Evolutionary conservation across 2,329 filamentous ascomycete species (phyloP), one percentile per base, ranked within the genome.

Genomic region (Epicoccum nigrum): DNA sequence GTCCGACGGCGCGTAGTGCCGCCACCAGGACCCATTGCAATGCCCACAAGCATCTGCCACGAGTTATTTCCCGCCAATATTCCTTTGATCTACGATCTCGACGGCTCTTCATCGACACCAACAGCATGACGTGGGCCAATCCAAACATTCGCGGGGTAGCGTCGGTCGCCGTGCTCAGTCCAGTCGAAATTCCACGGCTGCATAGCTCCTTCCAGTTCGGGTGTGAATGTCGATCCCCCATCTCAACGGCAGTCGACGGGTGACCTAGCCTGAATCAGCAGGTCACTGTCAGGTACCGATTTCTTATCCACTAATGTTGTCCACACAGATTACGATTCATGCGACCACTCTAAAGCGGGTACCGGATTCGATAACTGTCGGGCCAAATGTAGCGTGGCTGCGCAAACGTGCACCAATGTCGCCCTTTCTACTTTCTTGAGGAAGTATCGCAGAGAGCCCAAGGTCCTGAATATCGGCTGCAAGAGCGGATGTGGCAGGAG

Each of bases 381-480:
- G 43, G 2, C 15, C 7, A 13, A 41, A 50, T 41, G 16, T 16
- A 41, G 31, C 7, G 15, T 35, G 16, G 31, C 34, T 38, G 41
- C 51, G 25, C 31, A 35, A 49, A 23, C 23, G 28, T n/a, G 21
- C 11, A 9, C n/a, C 17, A 32, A 44, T 43, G 23, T 54, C 51
- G 45, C 51, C 25, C 15, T 45, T 50, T 49, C 45, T 54, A 37
- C 51, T 42, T 11, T 38, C 25, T 54, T 39, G 9, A 46, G 51
- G 37, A 46, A 16, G 39, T 43, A 19, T 21, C 20, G 40, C 23
- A 33, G 12, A 16, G n/a, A 30, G n/a, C 15, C 21, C 21, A 42
- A 46, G 38, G 34, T 33, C 25, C 27, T 39, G 33, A 23, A 44
- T 19, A 21, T 39, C 44, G 50, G 50, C 33, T 16, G 23, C 17